These are phyloP conservation scores for Kazachstania bromeliacearum DNA, from an alignment of 805 yeast species.

Conservation along the genomic window DNA sequence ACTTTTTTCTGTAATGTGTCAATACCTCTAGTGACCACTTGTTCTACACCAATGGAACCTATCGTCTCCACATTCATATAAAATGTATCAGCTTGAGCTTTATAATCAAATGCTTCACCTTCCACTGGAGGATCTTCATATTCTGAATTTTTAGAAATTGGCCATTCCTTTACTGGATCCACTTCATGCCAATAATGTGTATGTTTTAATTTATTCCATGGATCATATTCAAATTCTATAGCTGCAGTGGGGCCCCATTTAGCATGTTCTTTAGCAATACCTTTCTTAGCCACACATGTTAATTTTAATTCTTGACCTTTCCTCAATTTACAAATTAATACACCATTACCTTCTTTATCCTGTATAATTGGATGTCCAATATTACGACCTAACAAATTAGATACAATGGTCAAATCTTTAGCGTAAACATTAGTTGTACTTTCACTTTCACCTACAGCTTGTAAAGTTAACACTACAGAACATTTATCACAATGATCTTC, in stretches of 20 bases:
- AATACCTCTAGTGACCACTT: slow-evolving; percentile 78
- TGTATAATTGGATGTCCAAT: slow-evolving; percentile 81
- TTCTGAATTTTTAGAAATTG: slow-evolving; percentile 74
- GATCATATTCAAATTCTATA: slow-evolving; percentile 93
- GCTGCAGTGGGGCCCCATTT: slow-evolving; percentile 98
- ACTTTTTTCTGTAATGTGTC: slow-evolving; percentile 80
- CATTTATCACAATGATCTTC: slow-evolving; percentile 96
- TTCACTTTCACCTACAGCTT: slow-evolving; percentile 85
- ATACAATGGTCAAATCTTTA: slow-evolving; percentile 52
- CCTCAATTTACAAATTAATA: slow-evolving; percentile 82
- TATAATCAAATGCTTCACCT: slow-evolving; percentile 76
- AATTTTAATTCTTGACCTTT: slow-evolving; percentile 85
- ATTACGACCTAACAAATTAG: slow-evolving; percentile 31
- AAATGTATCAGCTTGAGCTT: slow-evolving; percentile 70
- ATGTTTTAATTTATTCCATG: slow-evolving; percentile 96
- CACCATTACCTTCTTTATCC: slow-evolving; percentile 71
- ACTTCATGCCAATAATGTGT: slow-evolving; percentile 96
- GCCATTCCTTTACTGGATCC: slow-evolving; percentile 88
- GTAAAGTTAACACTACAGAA: slow-evolving; percentile 74
- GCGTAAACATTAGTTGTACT: slow-evolving; percentile 86
- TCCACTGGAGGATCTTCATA: slow-evolving; percentile 94
- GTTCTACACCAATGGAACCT: slow-evolving; percentile 81
- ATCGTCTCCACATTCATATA: slow-evolving; percentile 89
- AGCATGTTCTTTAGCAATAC: slow-evolving; percentile 95
- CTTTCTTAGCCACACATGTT: slow-evolving; percentile 93